These are phyloP conservation scores for Rhodocollybia butyracea DNA, from an alignment of 768 basidiomycete genomes.

Conservation along the genomic window DNA sequence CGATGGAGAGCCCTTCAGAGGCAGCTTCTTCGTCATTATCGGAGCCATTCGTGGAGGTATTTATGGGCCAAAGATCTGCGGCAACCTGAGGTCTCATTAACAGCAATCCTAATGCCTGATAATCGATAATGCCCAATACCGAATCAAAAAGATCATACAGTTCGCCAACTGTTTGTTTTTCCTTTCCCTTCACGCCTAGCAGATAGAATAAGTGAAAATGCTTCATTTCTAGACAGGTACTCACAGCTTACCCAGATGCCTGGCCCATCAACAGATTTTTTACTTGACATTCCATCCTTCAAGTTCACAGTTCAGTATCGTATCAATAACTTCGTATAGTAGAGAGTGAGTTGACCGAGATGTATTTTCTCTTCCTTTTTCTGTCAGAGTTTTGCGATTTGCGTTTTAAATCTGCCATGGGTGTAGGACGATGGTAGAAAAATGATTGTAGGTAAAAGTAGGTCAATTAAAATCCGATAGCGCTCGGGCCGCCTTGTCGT, in stretches of 20 bases:
- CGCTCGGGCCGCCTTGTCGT: too few species aligned
- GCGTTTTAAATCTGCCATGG: constrained; percentile 25
- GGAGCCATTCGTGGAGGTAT: constrained; percentile 17
- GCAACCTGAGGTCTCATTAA: constrained; percentile 48
- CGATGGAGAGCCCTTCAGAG: constrained; percentile 48
- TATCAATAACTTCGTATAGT: not conserved
- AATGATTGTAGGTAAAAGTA: not conserved
- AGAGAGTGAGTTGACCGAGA: constrained; percentile 27
- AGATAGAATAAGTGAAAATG: not conserved
- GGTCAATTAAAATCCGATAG: too few species aligned
- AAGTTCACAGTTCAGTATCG: not conserved
- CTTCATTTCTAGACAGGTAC: constrained; percentile 11
- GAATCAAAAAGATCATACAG: constrained; percentile 76
- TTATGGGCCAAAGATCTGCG: constrained; percentile 65
- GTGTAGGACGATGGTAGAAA: not conserved
- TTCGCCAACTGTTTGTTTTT: constrained; percentile 74
- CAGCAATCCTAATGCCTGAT: not conserved
- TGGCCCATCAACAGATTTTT: constrained; percentile 69
- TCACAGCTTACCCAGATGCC: constrained; percentile 82
- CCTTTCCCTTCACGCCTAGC: constrained; percentile 72
- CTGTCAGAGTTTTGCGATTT: constrained; percentile 20
- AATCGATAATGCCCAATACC: constrained; percentile 40
- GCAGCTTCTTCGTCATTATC: constrained; percentile 28
- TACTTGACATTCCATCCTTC: constrained; percentile 69
- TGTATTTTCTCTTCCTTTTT: constrained; percentile 46